Evolutionary conservation across 371 early-diverging fungal species (phyloP).

Genomic region (Coemansia sp.): DNA sequence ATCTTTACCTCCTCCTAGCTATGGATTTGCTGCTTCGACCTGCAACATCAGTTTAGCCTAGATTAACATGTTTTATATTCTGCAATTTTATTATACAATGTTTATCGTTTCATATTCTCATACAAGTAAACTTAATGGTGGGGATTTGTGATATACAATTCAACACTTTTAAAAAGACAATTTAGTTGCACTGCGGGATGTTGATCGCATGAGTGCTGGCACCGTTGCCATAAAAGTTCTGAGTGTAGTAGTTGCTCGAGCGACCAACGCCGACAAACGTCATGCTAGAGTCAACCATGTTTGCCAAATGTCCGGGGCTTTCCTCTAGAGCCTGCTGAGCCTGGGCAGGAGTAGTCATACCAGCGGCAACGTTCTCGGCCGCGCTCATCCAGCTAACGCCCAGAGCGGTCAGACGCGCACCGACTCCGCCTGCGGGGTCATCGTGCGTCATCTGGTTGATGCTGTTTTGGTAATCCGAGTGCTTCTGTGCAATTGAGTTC

Average conservation of each 20-base stretch:
- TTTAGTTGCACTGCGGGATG: constrained; percentile 44
- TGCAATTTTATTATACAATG: not conserved
- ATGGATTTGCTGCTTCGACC: not conserved
- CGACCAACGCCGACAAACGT: constrained; percentile 40
- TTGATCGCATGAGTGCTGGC: constrained; percentile 18
- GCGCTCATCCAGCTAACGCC: constrained; percentile 43
- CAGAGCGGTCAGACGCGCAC: constrained; percentile 34
- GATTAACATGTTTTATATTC: constrained; percentile 3
- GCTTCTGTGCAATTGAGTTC: constrained; percentile 44
- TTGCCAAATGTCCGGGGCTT: constrained; percentile 52
- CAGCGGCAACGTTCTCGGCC: constrained; percentile 55
- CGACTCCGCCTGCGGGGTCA: constrained; percentile 48
- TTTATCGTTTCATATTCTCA: not conserved
- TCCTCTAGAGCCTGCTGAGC: constrained; percentile 46
- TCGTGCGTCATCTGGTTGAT: constrained; percentile 50
- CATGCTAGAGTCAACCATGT: constrained; percentile 49
- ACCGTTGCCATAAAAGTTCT: constrained; percentile 42
- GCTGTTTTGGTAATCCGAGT: constrained; percentile 51
- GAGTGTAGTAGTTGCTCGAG: constrained; percentile 43
- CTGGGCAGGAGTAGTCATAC: constrained; percentile 28
- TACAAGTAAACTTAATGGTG: not conserved
- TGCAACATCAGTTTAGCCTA: not conserved
- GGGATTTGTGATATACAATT: constrained; percentile 3
- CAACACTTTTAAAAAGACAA: not conserved
- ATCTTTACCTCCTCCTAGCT: constrained; percentile 22